Conservation (phyloP, 1,284 basidiomycete genomes). For the Hemileia vastatrix region DNA sequence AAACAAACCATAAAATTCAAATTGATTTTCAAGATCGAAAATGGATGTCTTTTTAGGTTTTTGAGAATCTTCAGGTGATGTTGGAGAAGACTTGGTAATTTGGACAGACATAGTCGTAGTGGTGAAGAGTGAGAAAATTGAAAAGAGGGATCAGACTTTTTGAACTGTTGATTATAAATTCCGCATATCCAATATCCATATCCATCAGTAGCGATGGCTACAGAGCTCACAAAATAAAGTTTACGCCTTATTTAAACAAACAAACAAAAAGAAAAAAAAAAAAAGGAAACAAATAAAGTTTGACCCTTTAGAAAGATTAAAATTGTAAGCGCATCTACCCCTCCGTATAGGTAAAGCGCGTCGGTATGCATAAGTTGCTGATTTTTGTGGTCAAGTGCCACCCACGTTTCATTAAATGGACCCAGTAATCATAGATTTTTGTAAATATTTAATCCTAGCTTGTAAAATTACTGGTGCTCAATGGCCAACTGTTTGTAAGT, state of each 20-base stretch:
- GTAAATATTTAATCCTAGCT: too few species aligned
- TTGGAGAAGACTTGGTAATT: not conserved
- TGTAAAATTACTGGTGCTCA: too few species aligned
- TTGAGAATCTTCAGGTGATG: not conserved
- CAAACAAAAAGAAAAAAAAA: not conserved
- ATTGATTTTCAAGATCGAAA: constrained; percentile 15
- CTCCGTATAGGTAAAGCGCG: too few species aligned
- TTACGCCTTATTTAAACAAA: too few species aligned
- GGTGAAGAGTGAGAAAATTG: not conserved
- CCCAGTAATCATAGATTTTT: too few species aligned
- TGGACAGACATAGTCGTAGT: not conserved
- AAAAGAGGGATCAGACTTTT: not conserved
- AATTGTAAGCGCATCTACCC: too few species aligned
- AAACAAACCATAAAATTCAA: constrained; percentile 12
- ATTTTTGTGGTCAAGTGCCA: too few species aligned
- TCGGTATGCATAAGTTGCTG: too few species aligned
- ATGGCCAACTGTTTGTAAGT: too few species aligned
- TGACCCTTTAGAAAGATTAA: not conserved
- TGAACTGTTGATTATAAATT: not conserved
- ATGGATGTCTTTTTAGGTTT: not conserved
- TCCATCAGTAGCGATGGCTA: too few species aligned
- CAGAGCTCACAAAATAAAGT: too few species aligned
- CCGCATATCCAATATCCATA: not conserved
- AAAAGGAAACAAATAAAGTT: not conserved
- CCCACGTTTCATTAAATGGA: too few species aligned